Base-by-base conservation (phyloP, 169 alveolate species). In the Sarcocystis neurona region DNA sequence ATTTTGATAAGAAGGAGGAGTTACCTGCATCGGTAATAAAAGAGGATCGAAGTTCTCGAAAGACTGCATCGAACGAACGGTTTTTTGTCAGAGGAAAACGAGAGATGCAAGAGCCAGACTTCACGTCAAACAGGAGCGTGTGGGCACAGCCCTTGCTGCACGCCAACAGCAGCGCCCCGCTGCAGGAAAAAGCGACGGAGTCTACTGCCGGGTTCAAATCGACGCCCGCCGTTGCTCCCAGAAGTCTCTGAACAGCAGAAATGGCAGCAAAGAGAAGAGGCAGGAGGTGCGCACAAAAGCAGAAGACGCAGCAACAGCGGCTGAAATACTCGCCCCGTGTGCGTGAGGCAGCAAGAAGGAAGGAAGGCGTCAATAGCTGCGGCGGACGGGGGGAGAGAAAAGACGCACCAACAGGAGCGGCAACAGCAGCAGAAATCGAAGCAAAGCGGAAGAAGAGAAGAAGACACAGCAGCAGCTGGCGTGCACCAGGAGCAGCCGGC, bases 161-260 rank as follows among this genome's bases (percentile, higher is more conserved):
- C 8, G 93, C 95, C 30, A 94, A 68, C 23, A 94, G 87, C 56
- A 80, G 74, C 37, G 88, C n/a, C 85, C 96, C 96, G 79, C 86
- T 84, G 43, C 94, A 85, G 47, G 92, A 88, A 92, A 91, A 94
- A 68, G 91, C 60, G 37, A 94, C 48, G 32, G 96, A 92, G 41
- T 93, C 53, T 44, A 92, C 91, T 48, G 85, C 87, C 30, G 82
- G 91, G 68, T 93, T 94, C 84, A 85, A 72, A 79, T 93, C 93
- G 70, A 92, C 84, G n/a, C 82, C 90, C 63, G 91, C 94, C 72
- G 63, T 72, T 70, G 43, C 74, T 10, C 92, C 92, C 77, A 48
- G 75, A 37, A 41, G 58, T 18, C 47, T 41, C 85, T 50, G 84
- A 63, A 74, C 84, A 30, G 80, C 46, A 34, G 15, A 87, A 53